Percentiles rank a stretch among this genome's conserved stretches.
These are phyloP conservation scores for Fraxinus pennsylvanica DNA, from an alignment of 257 asterid genomes.

Conservation along the genomic window DNA sequence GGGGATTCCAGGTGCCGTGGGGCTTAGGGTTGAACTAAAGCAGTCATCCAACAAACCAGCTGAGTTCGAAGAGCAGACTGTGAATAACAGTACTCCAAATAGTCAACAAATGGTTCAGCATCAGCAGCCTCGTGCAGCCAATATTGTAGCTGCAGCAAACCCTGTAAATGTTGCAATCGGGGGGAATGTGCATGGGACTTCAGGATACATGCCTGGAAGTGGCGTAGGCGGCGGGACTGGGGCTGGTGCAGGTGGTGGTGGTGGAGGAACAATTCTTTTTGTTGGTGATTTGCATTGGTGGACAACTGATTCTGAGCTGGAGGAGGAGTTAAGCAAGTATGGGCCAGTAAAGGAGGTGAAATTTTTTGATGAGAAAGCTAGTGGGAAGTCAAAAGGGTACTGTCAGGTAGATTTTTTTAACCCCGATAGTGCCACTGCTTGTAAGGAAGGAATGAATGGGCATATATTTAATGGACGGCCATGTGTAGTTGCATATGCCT, in stretches of 20 bases:
- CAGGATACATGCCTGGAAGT: slow-evolving; percentile 32
- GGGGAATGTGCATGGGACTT: slow-evolving; percentile 35
- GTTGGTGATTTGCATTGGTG: slow-evolving; percentile 98
- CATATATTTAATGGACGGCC: slow-evolving; percentile 81
- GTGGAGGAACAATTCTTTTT: slow-evolving; percentile 65
- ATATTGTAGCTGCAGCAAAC: slow-evolving; percentile 10
- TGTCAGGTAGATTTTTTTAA: slow-evolving; percentile 92
- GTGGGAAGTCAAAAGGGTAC: slow-evolving; percentile 98
- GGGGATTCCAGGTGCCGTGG: slow-evolving; percentile 33
- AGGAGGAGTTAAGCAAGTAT: slow-evolving; percentile 69
- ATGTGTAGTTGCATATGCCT: slow-evolving; percentile 93
- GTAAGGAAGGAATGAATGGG: slow-evolving; percentile 89
- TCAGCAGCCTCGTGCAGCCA: slow-evolving; percentile 32
- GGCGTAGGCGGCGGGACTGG: slow-evolving; percentile 30
- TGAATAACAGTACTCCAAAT: slow-evolving; percentile 23
- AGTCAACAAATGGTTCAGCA: slow-evolving; percentile 34
- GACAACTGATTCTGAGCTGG: slow-evolving; percentile 96
- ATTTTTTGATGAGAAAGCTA: slow-evolving; percentile 89
- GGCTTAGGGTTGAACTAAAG: slow-evolving; percentile 42
- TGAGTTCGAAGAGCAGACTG: slow-evolving; percentile 34
- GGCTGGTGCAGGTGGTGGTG: slow-evolving; percentile 35
- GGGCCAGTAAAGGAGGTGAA: slow-evolving; percentile 90
- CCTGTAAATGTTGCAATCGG: slow-evolving; percentile 25
- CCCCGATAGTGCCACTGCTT: slow-evolving; percentile 72
- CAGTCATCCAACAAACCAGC: slow-evolving; percentile 30